These are phyloP conservation scores for Spergularia bocconei DNA, from an alignment of 148 eudicot species.

Conservation along the genomic window DNA sequence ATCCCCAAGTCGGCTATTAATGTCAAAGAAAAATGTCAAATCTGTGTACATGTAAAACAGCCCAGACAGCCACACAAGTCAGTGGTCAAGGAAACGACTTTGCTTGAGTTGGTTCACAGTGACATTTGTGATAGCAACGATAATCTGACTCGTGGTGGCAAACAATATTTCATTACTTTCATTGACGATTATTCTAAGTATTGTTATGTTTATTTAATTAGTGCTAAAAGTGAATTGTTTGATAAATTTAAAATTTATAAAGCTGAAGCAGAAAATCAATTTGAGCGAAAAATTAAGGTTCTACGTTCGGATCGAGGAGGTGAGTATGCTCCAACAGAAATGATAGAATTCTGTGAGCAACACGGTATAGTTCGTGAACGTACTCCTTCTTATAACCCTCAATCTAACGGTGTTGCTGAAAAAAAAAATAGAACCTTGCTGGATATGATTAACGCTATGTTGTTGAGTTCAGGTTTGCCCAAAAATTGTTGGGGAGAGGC, in stretches of 20 bases:
- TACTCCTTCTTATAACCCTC: background rate
- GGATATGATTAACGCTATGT: slow-evolving; percentile 10
- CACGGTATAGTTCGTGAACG: slow-evolving; percentile 15
- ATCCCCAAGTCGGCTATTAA: background rate
- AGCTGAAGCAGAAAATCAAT: background rate
- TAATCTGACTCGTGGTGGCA: background rate
- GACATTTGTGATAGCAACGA: background rate
- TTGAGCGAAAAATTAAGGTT: slow-evolving; percentile 8
- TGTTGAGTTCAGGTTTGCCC: background rate
- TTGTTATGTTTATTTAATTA: background rate
- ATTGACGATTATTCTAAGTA: background rate
- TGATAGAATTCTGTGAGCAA: slow-evolving; percentile 1
- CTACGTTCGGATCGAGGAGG: slow-evolving; percentile 5
- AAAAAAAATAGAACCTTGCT: slow-evolving; percentile 12
- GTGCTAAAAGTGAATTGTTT: background rate
- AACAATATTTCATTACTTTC: slow-evolving; percentile 18
- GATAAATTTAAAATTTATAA: too few relatives aligned
- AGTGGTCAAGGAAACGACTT: background rate
- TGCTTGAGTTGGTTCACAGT: slow-evolving; percentile 7
- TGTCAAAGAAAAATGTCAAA: background rate
- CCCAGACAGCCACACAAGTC: background rate
- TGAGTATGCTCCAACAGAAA: slow-evolving; percentile 4
- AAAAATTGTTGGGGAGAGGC: background rate
- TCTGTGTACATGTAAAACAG: slow-evolving; percentile 8
- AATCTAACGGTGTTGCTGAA: slow-evolving; percentile 12